phyloP scores from a whole-genome alignment of 108 stramenopile genomes.

The Skeletonema marinoi region DNA sequence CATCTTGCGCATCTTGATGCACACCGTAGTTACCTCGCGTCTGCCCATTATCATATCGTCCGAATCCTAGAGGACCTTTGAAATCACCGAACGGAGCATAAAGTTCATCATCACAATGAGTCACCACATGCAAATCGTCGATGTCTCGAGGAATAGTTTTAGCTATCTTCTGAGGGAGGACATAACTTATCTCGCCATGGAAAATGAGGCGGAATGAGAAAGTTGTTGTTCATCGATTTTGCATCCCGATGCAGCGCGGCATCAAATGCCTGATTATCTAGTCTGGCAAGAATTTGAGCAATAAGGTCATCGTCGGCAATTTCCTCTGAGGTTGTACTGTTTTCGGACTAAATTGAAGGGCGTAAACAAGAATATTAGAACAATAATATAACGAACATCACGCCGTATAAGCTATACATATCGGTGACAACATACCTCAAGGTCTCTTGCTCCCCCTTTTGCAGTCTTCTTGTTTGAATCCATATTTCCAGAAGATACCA shows the following conservation, averaged over 20 bases:
- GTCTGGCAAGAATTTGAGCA: constrained; percentile 41
- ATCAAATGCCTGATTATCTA: constrained; percentile 29
- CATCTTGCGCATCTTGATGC: constrained; percentile 6
- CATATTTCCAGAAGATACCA: neutral
- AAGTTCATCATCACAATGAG: constrained; percentile 56
- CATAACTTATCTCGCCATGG: constrained; percentile 32
- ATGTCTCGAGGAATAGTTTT: constrained; percentile 80
- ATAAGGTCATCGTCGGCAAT: constrained; percentile 26
- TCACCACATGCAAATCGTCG: constrained; percentile 69
- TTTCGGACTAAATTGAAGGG: neutral
- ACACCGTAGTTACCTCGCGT: constrained; percentile 28
- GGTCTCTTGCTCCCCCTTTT: neutral
- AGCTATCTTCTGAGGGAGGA: constrained; percentile 46
- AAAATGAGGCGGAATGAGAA: constrained; percentile 34
- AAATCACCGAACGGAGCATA: constrained; percentile 56
- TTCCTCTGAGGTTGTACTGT: neutral
- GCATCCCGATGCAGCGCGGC: constrained; percentile 41
- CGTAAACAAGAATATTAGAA: neutral
- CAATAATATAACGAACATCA: neutral
- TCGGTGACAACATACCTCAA: neutral
- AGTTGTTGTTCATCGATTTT: constrained; percentile 32
- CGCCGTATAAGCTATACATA: neutral
- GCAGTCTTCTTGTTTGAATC: neutral
- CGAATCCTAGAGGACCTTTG: constrained; percentile 65
- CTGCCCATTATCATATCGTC: constrained; percentile 66